A percentile compares a stretch with the other conserved stretches of the same genome.
phyloP scores from a whole-genome alignment of 257 asterid species.

The Oldenlandia corymbosa region DNA sequence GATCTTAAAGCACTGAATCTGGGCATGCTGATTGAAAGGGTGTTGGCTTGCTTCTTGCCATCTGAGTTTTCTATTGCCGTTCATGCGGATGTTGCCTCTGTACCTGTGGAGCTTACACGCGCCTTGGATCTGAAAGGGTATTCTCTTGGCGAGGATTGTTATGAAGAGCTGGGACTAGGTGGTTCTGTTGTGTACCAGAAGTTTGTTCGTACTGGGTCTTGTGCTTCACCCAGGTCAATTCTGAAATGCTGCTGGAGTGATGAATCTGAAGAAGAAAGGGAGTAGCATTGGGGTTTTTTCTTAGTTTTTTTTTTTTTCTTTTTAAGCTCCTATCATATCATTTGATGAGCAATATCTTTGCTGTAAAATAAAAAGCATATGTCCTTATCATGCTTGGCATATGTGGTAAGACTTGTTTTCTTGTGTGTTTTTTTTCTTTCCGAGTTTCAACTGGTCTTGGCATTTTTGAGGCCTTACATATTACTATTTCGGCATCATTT shows the following conservation, averaged over 20 bases:
- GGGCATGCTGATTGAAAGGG: slow-evolving; percentile 49
- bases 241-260: slow-evolving; percentile 64
- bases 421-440: too few species aligned
- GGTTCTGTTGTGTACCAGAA: slow-evolving; percentile 64
- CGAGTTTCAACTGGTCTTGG: too few species aligned
- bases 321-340: too few species aligned
- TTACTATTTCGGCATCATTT: too few species aligned
- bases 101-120: slow-evolving; percentile 28
- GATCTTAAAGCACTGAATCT: slow-evolving; percentile 36
- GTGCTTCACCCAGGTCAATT: slow-evolving; percentile 70
- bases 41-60: slow-evolving; percentile 60
- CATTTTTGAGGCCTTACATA: too few species aligned
- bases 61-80: slow-evolving; percentile 55
- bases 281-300: slow-evolving; percentile 36
- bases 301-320: background rate
- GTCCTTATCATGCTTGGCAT: background rate
- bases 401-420: background rate
- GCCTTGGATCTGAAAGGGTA: slow-evolving; percentile 44
- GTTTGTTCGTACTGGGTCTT: slow-evolving; percentile 36
- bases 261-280: slow-evolving; percentile 62
- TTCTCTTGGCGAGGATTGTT: slow-evolving; percentile 30
- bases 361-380: background rate
- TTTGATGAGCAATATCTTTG: background rate
- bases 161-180: slow-evolving; percentile 55
- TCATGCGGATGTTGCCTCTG: slow-evolving; percentile 39